phyloP scores from a whole-genome alignment of 2,329 filamentous ascomycete genomes.

The Cordyceps cicadae region DNA sequence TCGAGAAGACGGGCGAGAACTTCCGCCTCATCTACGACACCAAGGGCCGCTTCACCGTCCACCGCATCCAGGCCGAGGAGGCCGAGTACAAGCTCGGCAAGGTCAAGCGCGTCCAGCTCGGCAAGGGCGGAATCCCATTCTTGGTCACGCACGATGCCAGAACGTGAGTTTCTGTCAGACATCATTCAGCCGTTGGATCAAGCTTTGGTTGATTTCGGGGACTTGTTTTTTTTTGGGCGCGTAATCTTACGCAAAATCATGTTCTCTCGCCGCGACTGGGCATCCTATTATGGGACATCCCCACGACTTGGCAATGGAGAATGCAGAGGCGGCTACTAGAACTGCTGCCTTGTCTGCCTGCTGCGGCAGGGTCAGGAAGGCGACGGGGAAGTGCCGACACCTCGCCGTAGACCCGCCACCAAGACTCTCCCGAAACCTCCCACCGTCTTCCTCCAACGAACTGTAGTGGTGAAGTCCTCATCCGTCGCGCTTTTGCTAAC shows the following conservation, averaged over 20 bases:
- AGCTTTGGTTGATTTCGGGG: constrained; percentile 70
- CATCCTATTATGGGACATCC: background rate
- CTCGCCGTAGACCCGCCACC: constrained; percentile 6
- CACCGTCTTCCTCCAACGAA: constrained; percentile 20
- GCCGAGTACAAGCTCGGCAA: constrained; percentile 99
- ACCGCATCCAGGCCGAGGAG: constrained; percentile 98
- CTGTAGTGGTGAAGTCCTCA: constrained; percentile 7
- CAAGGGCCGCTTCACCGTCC: constrained; percentile 99
- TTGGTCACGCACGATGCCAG: constrained; percentile 99
- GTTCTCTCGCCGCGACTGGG: background rate
- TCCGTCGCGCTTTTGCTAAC: constrained; percentile 32
- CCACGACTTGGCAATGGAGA: background rate
- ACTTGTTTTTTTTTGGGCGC: background rate
- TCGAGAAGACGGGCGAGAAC: constrained; percentile 99
- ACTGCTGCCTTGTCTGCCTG: constrained; percentile 8
- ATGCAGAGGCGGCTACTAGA: background rate
- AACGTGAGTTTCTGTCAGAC: constrained; percentile 95
- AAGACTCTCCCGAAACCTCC: background rate
- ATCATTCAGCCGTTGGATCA: constrained; percentile 99
- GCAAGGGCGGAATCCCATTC: constrained; percentile 99
- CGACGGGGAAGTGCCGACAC: background rate
- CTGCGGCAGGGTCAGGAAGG: constrained; percentile 5
- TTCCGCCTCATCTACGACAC: constrained; percentile 99
- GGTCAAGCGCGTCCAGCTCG: constrained; percentile 99
- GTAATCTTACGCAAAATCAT: background rate